These are phyloP conservation scores for Cercospora brassicicola DNA, from an alignment of 2,329 filamentous ascomycete genomes.

Conservation along the genomic window DNA sequence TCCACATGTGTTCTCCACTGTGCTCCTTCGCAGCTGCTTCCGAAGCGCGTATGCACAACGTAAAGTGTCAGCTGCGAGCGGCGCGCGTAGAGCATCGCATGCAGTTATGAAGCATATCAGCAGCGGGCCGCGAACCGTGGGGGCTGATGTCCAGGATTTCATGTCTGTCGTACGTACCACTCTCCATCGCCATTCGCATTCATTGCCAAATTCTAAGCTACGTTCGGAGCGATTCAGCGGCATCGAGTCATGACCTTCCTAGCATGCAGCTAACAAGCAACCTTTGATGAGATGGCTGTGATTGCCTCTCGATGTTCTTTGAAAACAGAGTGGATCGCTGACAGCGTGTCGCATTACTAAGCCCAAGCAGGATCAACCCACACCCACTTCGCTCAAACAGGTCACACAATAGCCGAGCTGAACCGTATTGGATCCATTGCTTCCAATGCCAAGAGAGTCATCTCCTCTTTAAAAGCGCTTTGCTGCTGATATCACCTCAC, in stretches of 20 bases:
- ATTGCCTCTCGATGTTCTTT: not conserved
- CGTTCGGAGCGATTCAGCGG: not conserved
- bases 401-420: not conserved
- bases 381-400: not conserved
- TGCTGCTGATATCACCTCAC: not conserved
- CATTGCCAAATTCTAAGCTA: not conserved
- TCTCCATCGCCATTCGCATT: not conserved
- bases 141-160: not conserved
- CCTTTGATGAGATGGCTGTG: not conserved
- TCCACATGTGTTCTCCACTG: not conserved
- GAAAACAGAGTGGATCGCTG: not conserved
- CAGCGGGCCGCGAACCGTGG: not conserved
- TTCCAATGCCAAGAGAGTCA: not conserved
- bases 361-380: not conserved
- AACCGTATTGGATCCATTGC: not conserved
- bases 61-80: not conserved
- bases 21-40: not conserved
- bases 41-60: not conserved
- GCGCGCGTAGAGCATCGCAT: not conserved
- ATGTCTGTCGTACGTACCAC: not conserved
- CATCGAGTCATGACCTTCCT: not conserved
- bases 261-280: not conserved
- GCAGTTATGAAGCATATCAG: not conserved
- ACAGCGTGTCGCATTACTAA: not conserved
- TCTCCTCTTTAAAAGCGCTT: not conserved